Evolutionary conservation across 208 protist genomes (phyloP), one percentile per base, ranked within the genome.

Genomic region (Lotmaria passim): DNA sequence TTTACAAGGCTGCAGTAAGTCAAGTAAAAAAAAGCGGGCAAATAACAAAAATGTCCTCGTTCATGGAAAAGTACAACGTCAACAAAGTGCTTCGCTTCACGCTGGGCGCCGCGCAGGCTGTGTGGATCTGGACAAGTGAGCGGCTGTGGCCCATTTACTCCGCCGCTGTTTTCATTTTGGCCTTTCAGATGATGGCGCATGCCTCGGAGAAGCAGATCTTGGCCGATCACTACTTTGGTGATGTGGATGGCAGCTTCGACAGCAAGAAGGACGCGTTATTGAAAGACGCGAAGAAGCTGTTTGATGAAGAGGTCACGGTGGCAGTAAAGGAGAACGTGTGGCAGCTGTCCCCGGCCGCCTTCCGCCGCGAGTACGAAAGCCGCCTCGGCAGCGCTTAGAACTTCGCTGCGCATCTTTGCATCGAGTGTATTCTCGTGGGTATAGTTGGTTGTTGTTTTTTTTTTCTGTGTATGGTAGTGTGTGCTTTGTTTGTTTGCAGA

Each of bases 271-370:
- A 81, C 12, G 79, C 89, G 39, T 62, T 85, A 3, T 50, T 89
- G 46, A 60, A 48, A 60, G 85, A 90, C 14, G 63, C 75, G 30
- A 84, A 85, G 66, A 89, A 88, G 73, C 73, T 87, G 31, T 92
- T 93, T 47, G 81, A 91, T 58, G 91, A 96, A 83, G 91, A 96
- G 81, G 78, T 90, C 30, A 53, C 86, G 10, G 74, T 90, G 31
- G 86, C 88, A 12, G 84, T 96, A 31, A 93, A 94, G 78, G 88
- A 96, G 61, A 69, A 77, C 21, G 91, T 96, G 61, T 96, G 91
- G 91, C 80, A 87, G 77, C 51, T 94, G 74, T 82, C 87, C 17
- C 44, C 66, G 3, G 55, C 41, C 5, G 67, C 75, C 24, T 93
- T 94, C 68, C 74, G 69, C 58, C 79, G 79, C 21, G 84, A 90